These are phyloP conservation scores for Chenopodium formosanum DNA, from an alignment of 148 eudicot species.

Conservation along the genomic window DNA sequence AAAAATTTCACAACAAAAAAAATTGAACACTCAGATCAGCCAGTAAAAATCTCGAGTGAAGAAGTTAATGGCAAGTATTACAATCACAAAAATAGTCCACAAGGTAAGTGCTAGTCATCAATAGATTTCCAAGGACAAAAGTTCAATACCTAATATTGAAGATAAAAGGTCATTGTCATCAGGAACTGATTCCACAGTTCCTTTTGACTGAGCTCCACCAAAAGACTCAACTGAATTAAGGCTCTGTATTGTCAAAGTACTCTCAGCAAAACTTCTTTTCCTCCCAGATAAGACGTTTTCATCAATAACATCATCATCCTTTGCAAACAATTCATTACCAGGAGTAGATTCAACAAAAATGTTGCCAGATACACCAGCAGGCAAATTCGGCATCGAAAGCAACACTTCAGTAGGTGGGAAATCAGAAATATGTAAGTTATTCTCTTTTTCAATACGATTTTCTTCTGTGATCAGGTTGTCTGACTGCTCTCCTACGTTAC, in stretches of 20 bases:
- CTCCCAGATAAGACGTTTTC: slow-evolving; percentile 46
- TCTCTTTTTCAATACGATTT: slow-evolving; percentile 28
- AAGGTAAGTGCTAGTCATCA: background rate
- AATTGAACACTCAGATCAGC: background rate
- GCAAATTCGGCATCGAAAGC: slow-evolving; percentile 41
- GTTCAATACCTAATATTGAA: slow-evolving; percentile 74
- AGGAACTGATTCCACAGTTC: slow-evolving; percentile 58
- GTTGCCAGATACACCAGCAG: slow-evolving; percentile 41
- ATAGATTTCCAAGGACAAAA: background rate
- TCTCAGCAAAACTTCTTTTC: slow-evolving; percentile 86
- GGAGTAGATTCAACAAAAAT: slow-evolving; percentile 55
- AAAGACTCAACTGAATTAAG: slow-evolving; percentile 69
- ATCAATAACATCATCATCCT: slow-evolving; percentile 36
- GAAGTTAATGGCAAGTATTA: background rate
- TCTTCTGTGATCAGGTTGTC: slow-evolving; percentile 28
- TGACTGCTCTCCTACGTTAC: slow-evolving; percentile 28
- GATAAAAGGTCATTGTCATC: slow-evolving; percentile 89
- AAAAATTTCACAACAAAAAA: slow-evolving; percentile 6
- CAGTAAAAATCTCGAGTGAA: background rate
- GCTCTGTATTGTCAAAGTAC: slow-evolving; percentile 76
- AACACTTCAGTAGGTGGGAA: slow-evolving; percentile 34
- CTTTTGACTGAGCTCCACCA: slow-evolving; percentile 53
- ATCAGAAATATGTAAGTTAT: slow-evolving; percentile 31
- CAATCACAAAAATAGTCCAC: background rate
- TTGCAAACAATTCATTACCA: slow-evolving; percentile 24